Evolutionary conservation across 1,284 basidiomycete species (phyloP), one percentile per base, ranked within the genome.

Genomic region (Cutaneotrichosporon daszewskae): DNA sequence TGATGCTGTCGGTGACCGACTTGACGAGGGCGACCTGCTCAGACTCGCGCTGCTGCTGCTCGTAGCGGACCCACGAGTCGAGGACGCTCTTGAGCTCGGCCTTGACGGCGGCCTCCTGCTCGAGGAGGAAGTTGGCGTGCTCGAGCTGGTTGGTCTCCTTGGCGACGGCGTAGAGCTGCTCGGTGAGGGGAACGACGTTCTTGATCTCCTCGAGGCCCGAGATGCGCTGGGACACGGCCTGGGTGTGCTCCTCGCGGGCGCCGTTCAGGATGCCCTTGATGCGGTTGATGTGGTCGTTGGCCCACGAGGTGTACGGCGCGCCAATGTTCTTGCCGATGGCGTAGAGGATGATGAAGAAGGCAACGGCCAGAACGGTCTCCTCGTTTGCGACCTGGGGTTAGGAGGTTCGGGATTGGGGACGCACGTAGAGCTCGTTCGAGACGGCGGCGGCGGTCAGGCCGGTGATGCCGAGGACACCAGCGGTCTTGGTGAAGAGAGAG

Each of bases 31-130:
- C 84, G 26, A 80, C 77, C 80, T 98, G 95, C 77, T 98, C 90
- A 64, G 79, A 85, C 79, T 98, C 92, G 76, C 95, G 90, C 69
- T 84, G 79, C 73, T 92, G 88, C 68, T 95, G 91, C 78, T 98
- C 94, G 74, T 82, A 92, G 66, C 94, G 86, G 50, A 94, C 92
- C 92, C 94, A 97, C 69, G 85, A 87, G 79, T 98, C 95, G 49
- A 98, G 81, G 28, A 98, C 92, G 28, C 83, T 61, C 77, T 97
- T 98, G 71, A 96, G 77, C 76, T 98, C 95, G 39, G 84, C 58
- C 28, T 91, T 84, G 60, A 97, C 76, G 38, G 80, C 82, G 55
- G 85, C 83, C 74, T 88, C 86, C 77, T 98, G 94, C 64, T 82
- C 79, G 68, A 92, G 85, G 51, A 87, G 82, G 63, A 97, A 98